These are phyloP conservation scores for Calonectria honghensis DNA, from an alignment of 2,329 filamentous ascomycete species.

Conservation along the genomic window DNA sequence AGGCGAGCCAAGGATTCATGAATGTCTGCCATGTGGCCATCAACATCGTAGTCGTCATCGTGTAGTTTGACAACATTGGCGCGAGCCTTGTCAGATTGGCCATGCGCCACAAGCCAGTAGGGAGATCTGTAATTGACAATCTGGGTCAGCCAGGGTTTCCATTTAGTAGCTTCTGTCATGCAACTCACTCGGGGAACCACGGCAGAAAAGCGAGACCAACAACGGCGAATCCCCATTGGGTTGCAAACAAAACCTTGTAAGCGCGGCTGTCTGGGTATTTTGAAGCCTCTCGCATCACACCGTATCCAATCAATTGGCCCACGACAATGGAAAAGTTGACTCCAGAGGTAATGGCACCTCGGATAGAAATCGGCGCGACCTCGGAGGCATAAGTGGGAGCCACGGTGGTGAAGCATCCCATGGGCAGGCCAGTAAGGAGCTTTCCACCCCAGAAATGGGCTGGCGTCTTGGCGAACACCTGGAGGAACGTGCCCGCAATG, in stretches of 20 bases:
- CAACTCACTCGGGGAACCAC: slow-evolving; percentile 56
- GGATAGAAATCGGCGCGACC: slow-evolving; percentile 51
- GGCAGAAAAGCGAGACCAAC: slow-evolving; percentile 55
- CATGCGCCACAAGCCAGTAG: slow-evolving; percentile 59
- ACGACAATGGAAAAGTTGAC: slow-evolving; percentile 54
- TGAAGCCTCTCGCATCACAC: slow-evolving; percentile 50
- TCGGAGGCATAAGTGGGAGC: slow-evolving; percentile 51
- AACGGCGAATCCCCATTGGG: slow-evolving; percentile 57
- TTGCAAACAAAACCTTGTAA: slow-evolving; percentile 57
- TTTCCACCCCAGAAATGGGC: slow-evolving; percentile 28
- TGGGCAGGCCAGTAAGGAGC: slow-evolving; percentile 36
- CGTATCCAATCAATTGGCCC: slow-evolving; percentile 48
- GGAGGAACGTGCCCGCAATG: slow-evolving; percentile 33
- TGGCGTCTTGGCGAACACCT: slow-evolving; percentile 22
- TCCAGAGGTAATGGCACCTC: slow-evolving; percentile 50
- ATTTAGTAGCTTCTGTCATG: background rate
- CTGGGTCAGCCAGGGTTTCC: background rate
- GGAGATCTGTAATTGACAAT: slow-evolving; percentile 39
- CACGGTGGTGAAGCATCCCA: slow-evolving; percentile 48
- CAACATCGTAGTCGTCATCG: slow-evolving; percentile 53
- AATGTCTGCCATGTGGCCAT: slow-evolving; percentile 58
- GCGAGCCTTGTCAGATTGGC: slow-evolving; percentile 55
- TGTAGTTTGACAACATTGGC: slow-evolving; percentile 57
- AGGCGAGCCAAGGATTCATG: slow-evolving; percentile 32
- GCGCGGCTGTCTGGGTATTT: slow-evolving; percentile 49